Evolutionary conservation across 2,329 filamentous ascomycete species (phyloP), one percentile per base, ranked within the genome.

Genomic region (Daldinia sp.): DNA sequence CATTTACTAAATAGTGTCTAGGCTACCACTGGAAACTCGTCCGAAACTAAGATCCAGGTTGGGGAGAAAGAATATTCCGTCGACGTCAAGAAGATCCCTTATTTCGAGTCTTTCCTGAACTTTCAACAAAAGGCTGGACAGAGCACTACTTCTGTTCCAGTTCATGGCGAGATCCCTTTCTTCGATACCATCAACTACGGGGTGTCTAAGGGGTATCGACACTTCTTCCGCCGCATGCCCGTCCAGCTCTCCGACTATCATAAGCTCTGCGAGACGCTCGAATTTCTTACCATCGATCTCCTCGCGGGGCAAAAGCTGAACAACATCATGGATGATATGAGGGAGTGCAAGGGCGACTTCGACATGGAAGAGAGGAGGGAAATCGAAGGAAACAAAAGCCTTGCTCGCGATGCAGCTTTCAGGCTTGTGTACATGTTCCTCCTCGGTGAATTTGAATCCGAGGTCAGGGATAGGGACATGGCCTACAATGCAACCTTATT

Each of bases 221-320:
- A 63, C 25, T 63, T 63, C 49, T 63, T 63, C 29, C 60, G 60
- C 2, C 60, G 53, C 32, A 63, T 63, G 60, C 54, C 54, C 10
- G 37, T 32, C 13, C 41, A 54, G 15, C 60, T 58, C n/a, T 39
- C 41, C 9, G 60, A 63, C 32, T 63, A 63, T 41, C 54, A 49
- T 21, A 23, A 19, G 5, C 60, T 63, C 25, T 58, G 60, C 49
- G 41, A 63, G 30, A 48, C n/a, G 3, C 41, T 63, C 34, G 49
- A 63, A 4, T 50, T 54, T 23, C 60, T 58, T 19, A 8, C 17
- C 19, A 45, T 58, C 15, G 53, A 63, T n/a, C 34, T 63, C 21
- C 41, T 50, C 23, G 27, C 4, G 13, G 34, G 34, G 11, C 60
- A 30, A 10, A 48, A 41, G 7, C 19, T 63, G n/a, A 13, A 11